These are phyloP conservation scores for Musa acuminata DNA, from an alignment of 176 grass and related monocot species.

Conservation along the genomic window DNA sequence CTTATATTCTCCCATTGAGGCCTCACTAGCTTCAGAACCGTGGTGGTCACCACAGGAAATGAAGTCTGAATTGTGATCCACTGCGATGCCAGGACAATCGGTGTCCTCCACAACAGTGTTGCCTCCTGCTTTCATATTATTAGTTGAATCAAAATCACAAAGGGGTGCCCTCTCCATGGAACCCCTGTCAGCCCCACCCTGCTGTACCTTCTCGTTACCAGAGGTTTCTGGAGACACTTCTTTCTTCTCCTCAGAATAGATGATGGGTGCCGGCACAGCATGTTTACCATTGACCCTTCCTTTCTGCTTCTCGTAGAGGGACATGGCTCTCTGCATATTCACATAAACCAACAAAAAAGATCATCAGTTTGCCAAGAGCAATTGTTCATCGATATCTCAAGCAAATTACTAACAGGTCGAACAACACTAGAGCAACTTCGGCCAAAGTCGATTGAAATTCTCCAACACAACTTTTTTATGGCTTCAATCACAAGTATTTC, in stretches of 20 bases:
- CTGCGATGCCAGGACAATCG: conserved; percentile 1
- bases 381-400: background rate
- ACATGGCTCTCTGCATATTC: conserved; percentile 68
- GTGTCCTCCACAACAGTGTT: conserved; percentile 16
- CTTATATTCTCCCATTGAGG: conserved; percentile 46
- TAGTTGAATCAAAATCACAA: conserved; percentile 14
- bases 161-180: conserved; percentile 18
- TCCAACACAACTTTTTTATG: too few species aligned
- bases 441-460: too few species aligned
- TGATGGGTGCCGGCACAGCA: background rate
- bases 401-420: background rate
- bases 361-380: conserved; percentile 6
- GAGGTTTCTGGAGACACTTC: conserved; percentile 12
- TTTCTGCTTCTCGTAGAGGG: conserved; percentile 54
- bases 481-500: too few species aligned
- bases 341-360: conserved; percentile 17
- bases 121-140: conserved; percentile 33
- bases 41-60: conserved; percentile 31
- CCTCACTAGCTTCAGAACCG: conserved; percentile 45
- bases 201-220: conserved; percentile 2
- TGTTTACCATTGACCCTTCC: conserved; percentile 23
- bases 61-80: conserved; percentile 20
- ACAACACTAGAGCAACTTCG: background rate
- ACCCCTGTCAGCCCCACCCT: conserved; percentile 21
- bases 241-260: conserved; percentile 31